phyloP scores from a whole-genome alignment of 192 early-diverging fungal species.

The Mortierella hygrophila region DNA sequence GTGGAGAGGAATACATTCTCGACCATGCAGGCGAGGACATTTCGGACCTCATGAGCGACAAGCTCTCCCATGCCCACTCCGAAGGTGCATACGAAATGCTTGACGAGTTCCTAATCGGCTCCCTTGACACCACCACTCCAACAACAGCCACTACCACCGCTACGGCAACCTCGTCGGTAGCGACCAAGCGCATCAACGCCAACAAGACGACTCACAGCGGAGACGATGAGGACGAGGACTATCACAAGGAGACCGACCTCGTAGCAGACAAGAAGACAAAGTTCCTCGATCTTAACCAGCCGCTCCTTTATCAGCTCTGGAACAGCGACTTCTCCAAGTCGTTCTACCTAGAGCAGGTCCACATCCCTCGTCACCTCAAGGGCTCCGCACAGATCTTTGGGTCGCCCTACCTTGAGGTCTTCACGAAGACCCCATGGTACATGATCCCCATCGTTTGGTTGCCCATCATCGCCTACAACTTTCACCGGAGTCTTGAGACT shows the following conservation, averaged over 20 bases:
- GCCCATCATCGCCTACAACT: conserved; percentile 75
- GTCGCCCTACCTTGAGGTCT: conserved; percentile 78
- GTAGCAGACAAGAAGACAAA: conserved; percentile 65
- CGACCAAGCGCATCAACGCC: not conserved
- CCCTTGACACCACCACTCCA: not conserved
- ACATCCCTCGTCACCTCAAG: conserved; percentile 86
- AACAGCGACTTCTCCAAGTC: conserved; percentile 79
- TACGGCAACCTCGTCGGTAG: conserved; percentile 2
- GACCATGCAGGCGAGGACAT: conserved; percentile 91
- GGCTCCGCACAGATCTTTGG: conserved; percentile 89
- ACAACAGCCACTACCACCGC: not conserved
- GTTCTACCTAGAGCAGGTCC: conserved; percentile 92
- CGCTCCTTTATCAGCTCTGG: conserved; percentile 88
- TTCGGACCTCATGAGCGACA: conserved; percentile 83
- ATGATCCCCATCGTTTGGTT: conserved; percentile 89
- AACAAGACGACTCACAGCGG: not conserved
- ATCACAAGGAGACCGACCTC: conserved; percentile 62
- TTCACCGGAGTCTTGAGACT: conserved; percentile 48
- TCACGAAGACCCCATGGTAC: conserved; percentile 95
- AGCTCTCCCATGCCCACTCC: conserved; percentile 81
- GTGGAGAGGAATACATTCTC: conserved; percentile 89
- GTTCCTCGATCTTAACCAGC: conserved; percentile 86
- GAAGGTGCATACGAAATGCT: conserved; percentile 90
- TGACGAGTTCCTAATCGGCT: conserved; percentile 85
- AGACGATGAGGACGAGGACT: conserved; percentile 49